Evolutionary conservation across 768 basidiomycete species (phyloP).

Genomic region (Panellus pusillus): DNA sequence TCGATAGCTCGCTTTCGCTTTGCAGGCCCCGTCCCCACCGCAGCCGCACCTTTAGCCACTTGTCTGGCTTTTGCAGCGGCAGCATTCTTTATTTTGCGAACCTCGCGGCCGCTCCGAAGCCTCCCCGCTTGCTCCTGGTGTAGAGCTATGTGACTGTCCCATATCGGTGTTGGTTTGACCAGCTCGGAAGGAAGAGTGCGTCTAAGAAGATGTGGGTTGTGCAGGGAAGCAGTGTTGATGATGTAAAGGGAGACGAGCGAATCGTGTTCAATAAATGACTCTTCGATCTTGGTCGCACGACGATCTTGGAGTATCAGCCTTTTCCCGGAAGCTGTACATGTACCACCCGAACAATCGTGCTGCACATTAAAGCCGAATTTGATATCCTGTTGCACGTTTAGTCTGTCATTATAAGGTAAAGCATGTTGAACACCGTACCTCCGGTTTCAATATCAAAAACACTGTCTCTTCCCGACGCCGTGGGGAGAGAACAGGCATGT

Average conservation of each 20-base stretch:
- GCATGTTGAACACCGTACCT: background rate
- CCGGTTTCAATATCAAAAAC: background rate
- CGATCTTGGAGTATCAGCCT: constrained; percentile 1
- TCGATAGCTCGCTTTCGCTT: background rate
- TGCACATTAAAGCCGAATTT: constrained; percentile 1
- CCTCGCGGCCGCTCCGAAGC: background rate
- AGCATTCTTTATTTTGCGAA: background rate
- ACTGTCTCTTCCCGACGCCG: background rate
- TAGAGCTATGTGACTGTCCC: background rate
- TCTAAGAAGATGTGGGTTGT: constrained; percentile 2
- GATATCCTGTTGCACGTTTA: background rate
- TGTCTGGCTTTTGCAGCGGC: background rate
- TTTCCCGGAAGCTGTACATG: constrained; percentile 1
- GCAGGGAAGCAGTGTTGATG: background rate
- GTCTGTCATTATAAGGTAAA: no score
- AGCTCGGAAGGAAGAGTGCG: background rate
- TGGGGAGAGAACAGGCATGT: background rate
- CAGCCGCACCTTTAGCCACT: background rate
- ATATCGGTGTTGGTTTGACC: background rate
- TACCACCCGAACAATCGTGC: constrained; percentile 1
- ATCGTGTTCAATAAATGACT: constrained; percentile 4
- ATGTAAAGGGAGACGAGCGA: background rate
- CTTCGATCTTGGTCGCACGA: background rate
- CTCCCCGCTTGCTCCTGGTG: background rate
- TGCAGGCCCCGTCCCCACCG: background rate